Evolutionary conservation across 108 stramenopile species (phyloP), one percentile per base, ranked within the genome.

Genomic region (Cylindrotheca fusiformis): DNA sequence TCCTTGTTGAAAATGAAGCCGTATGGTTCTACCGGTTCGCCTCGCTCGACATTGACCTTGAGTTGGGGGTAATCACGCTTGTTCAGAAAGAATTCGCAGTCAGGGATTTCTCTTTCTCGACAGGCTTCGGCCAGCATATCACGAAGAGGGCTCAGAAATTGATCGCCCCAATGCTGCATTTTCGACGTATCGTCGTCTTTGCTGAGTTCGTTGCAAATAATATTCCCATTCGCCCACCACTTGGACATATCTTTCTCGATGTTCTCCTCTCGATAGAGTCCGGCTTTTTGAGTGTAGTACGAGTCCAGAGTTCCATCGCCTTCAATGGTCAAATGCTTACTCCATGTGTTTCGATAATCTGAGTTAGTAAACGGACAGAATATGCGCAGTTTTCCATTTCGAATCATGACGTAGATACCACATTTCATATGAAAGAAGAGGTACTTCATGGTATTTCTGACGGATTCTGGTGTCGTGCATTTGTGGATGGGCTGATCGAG

Each of bases 221-320:
- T 99, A 63, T 99, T 99, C 3, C 99, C 99, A 71, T 99, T 99
- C 28, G 99, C 99, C 99, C 99, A 99, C 99, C 99, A 99, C 54
- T 93, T 88, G 60, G 57, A 72, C 65, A 79, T 77, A 55, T 96
- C 95, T 10, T 77, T 65, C 53, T 95, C 94, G 19, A 98, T 81
- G 48, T 96, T 87, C 73, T 97, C 96, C 67, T 92, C 75, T n/a
- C 97, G 90, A 67, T 86, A 93, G 53, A 79, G 45, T 18, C 84
- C 91, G 25, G 69, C 72, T 73, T 98, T 98, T 56, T 83, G 48
- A 5, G 60, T 60, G 78, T 95, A 98, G 69, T 98, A 98, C 10
- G 81, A 71, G 47, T 82, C 87, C 22, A 95, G 54, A n/a, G 85
- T 75, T 41, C 80, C 83, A 41, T 84, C 90, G 4, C 92, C 92